Evolutionary conservation across 2,329 filamentous ascomycete genomes (phyloP).

Genomic region (Trichoderma brevicompactum): DNA sequence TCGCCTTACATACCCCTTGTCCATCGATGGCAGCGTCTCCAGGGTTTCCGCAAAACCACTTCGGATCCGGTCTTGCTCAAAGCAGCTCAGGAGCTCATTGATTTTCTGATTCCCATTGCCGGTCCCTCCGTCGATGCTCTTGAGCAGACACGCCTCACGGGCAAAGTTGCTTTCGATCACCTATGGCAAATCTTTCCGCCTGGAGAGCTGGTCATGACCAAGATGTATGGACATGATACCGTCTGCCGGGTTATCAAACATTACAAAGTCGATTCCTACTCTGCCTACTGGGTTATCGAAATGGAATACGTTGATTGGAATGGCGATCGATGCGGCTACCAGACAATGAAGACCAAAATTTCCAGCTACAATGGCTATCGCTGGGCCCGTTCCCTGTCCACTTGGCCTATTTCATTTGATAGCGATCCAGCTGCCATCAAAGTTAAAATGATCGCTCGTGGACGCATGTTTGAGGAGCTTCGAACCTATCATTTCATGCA

Average conservation of each 20-base stretch:
- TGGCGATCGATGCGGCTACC: neutral
- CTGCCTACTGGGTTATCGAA: neutral
- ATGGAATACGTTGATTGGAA: conserved; percentile 10
- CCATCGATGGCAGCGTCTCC: conserved; percentile 1
- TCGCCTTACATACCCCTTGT: conserved; percentile 1
- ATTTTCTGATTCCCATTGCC: neutral
- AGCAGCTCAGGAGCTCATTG: neutral
- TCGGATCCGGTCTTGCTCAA: neutral
- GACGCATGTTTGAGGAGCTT: neutral
- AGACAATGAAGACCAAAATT: neutral
- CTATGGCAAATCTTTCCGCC: conserved; percentile 8
- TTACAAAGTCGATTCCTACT: neutral
- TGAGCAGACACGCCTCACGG: conserved; percentile 1
- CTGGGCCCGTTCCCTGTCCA: neutral
- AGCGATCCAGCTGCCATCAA: neutral
- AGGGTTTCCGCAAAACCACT: neutral
- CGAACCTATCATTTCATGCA: conserved; percentile 11
- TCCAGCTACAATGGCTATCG: neutral
- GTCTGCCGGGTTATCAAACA: conserved; percentile 6
- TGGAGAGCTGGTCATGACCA: conserved; percentile 8
- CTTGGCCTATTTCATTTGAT: neutral
- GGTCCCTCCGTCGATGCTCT: neutral
- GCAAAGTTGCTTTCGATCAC: neutral
- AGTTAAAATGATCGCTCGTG: neutral
- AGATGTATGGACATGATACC: conserved; percentile 4